These are phyloP conservation scores for Chaetomium sp. DNA, from an alignment of 2,329 filamentous ascomycete species.

Conservation along the genomic window DNA sequence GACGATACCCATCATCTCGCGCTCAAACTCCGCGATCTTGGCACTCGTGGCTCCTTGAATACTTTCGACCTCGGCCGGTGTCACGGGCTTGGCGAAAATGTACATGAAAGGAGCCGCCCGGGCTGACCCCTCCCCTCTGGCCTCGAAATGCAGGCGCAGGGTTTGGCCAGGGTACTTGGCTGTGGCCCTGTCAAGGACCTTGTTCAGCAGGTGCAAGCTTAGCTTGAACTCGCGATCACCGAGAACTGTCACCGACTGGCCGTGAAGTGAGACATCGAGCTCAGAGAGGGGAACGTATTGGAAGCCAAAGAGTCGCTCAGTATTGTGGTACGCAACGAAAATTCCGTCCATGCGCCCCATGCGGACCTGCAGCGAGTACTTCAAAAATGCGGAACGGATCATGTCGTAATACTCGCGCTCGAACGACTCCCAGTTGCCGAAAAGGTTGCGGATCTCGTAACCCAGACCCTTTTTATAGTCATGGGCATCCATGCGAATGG, in stretches of 20 bases:
- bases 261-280: constrained; percentile 88
- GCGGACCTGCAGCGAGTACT: constrained; percentile 92
- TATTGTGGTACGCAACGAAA: constrained; percentile 94
- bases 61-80: constrained; percentile 59
- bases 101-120: constrained; percentile 62
- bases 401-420: constrained; percentile 97
- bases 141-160: constrained; percentile 76
- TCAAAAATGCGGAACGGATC: constrained; percentile 88
- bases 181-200: constrained; percentile 69
- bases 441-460: constrained; percentile 74
- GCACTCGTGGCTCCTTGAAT: constrained; percentile 66
- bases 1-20: constrained; percentile 48
- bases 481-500: constrained; percentile 78
- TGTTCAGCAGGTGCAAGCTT: constrained; percentile 72
- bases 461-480: constrained; percentile 69
- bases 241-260: constrained; percentile 55
- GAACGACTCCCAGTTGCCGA: constrained; percentile 81
- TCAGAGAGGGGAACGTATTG: constrained; percentile 84
- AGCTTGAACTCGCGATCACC: constrained; percentile 82
- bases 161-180: constrained; percentile 68
- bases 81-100: constrained; percentile 82
- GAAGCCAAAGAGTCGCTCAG: constrained; percentile 91
- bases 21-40: constrained; percentile 63
- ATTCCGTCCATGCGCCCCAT: constrained; percentile 99
- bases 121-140: constrained; percentile 44